Percentiles rank a stretch among this genome's conserved stretches.
Conservation (phyloP, 2,329 filamentous ascomycete species). For the Hymenotorrendiella dingleyae region DNA sequence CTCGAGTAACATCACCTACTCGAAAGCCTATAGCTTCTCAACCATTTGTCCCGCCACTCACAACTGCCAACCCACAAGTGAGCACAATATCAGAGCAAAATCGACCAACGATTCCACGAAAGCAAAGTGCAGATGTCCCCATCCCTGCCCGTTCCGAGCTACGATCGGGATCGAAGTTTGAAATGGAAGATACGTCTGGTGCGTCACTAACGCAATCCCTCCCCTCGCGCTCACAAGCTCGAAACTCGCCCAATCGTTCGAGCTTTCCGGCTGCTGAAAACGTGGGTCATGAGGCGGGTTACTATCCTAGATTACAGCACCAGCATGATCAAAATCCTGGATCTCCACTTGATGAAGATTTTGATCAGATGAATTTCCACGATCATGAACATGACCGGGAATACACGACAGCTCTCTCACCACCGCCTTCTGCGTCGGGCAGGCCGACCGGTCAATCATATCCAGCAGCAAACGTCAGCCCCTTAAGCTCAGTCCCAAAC, state of each 20-base stretch:
- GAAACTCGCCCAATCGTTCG: slow-evolving; percentile 4
- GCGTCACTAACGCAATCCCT: slow-evolving; percentile 1
- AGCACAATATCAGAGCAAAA: background rate
- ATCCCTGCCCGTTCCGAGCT: slow-evolving; percentile 17
- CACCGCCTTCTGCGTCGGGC: background rate
- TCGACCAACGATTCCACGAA: slow-evolving; percentile 3
- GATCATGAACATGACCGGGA: background rate
- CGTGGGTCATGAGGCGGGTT: background rate
- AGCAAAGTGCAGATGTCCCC: slow-evolving; percentile 8
- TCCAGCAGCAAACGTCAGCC: no score
- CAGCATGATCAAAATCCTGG: background rate
- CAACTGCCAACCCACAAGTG: background rate
- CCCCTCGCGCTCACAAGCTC: slow-evolving; percentile 8
- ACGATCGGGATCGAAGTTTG: background rate
- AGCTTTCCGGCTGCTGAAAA: background rate
- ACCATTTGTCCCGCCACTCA: background rate
- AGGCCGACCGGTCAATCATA: no score
- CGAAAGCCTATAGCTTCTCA: background rate
- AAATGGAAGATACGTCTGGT: slow-evolving; percentile 7
- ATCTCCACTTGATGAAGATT: background rate
- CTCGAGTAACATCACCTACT: background rate
- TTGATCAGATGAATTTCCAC: background rate
- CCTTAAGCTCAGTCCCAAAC: background rate
- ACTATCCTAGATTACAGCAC: background rate
- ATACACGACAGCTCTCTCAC: background rate